Conservation (phyloP, 1,284 basidiomycete genomes). For the Tylopilus orsonianus region DNA sequence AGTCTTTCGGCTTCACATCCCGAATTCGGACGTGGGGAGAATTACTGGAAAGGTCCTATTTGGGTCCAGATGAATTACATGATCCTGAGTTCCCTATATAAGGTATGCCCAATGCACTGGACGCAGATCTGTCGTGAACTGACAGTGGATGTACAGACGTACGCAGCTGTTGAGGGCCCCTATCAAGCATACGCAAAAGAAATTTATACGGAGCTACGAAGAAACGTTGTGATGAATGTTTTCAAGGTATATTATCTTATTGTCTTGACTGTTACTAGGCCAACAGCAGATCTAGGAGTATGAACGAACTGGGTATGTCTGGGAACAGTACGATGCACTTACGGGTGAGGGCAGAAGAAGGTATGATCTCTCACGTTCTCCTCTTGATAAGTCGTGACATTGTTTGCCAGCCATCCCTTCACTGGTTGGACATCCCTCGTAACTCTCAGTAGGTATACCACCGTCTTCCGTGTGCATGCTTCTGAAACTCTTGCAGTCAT, state of each 20-base stretch:
- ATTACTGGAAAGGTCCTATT: constrained; percentile 96
- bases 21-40: constrained; percentile 88
- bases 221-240: constrained; percentile 84
- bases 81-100: constrained; percentile 73
- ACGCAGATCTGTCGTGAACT: background rate
- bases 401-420: constrained; percentile 74
- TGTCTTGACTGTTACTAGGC: background rate
- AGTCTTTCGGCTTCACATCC: constrained; percentile 83
- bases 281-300: constrained; percentile 69
- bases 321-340: constrained; percentile 91
- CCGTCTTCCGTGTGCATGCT: constrained; percentile 7
- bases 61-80: constrained; percentile 98
- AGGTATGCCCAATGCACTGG: constrained; percentile 45
- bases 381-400: constrained; percentile 6
- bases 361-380: constrained; percentile 38
- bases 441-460: constrained; percentile 61
- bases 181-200: constrained; percentile 69
- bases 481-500: constrained; percentile 41
- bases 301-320: constrained; percentile 87
- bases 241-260: constrained; percentile 58
- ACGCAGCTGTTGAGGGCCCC: constrained; percentile 78
- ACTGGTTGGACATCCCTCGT: constrained; percentile 91
- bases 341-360: constrained; percentile 85
- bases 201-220: constrained; percentile 79
- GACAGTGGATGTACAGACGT: constrained; percentile 52